These are phyloP conservation scores for Hawksworthiomyces lignivorus DNA, from an alignment of 2,329 filamentous ascomycete species.

Conservation along the genomic window DNA sequence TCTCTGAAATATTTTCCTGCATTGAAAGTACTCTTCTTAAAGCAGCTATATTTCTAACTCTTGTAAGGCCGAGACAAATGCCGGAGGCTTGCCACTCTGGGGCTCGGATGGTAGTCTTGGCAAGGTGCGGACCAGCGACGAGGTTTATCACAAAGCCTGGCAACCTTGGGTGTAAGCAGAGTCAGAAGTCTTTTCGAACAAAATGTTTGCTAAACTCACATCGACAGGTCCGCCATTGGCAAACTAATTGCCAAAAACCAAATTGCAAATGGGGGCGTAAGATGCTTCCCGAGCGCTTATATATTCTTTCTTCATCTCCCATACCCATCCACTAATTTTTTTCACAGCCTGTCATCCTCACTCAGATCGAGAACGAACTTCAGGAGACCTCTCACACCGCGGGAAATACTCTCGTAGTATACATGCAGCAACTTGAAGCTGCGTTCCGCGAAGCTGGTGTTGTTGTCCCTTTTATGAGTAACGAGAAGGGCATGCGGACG, in stretches of 20 bases:
- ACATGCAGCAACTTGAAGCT: constrained; percentile 14
- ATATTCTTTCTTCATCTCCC: neutral
- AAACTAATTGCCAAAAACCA: constrained; percentile 64
- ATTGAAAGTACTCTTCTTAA: no score
- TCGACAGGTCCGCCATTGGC: constrained; percentile 44
- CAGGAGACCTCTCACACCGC: constrained; percentile 9
- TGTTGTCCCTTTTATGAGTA: constrained; percentile 13
- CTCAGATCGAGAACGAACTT: constrained; percentile 81
- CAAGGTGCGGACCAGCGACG: constrained; percentile 53
- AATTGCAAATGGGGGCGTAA: constrained; percentile 66
- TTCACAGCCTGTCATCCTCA: constrained; percentile 57
- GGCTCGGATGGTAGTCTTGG: constrained; percentile 56
- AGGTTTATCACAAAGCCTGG: constrained; percentile 51
- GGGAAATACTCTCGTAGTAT: constrained; percentile 12
- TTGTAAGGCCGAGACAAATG: constrained; percentile 66
- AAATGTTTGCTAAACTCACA: no score
- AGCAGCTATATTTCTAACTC: no score
- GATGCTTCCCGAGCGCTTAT: no score
- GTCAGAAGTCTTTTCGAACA: neutral
- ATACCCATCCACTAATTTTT: no score
- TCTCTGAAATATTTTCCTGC: no score
- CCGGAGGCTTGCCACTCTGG: constrained; percentile 78
- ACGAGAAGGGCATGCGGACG: constrained; percentile 30
- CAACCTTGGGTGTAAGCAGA: constrained; percentile 11
- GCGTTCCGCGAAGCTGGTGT: constrained; percentile 10